These are phyloP conservation scores for Jaapia argillacea DNA, from an alignment of 768 basidiomycete genomes.

Conservation along the genomic window DNA sequence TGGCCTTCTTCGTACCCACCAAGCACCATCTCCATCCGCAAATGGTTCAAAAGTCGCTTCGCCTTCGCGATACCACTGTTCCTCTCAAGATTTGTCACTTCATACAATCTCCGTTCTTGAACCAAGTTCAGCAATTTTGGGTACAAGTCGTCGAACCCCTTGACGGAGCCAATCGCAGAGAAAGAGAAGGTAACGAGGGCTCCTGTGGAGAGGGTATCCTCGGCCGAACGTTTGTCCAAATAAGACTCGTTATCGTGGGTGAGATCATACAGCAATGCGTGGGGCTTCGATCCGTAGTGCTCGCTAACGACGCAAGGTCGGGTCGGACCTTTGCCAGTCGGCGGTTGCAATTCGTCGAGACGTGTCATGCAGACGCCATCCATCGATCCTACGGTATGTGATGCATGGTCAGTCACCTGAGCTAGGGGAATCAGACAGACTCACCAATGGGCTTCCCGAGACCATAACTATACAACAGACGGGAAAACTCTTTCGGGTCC, in stretches of 20 bases:
- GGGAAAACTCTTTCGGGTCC: constrained; percentile 85
- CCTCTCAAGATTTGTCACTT: constrained; percentile 42
- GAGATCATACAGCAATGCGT: constrained; percentile 89
- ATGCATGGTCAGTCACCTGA: neutral
- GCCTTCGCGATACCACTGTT: constrained; percentile 25
- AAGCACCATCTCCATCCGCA: constrained; percentile 91
- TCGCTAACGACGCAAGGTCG: constrained; percentile 68
- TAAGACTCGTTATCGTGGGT: constrained; percentile 98
- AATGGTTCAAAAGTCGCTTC: constrained; percentile 67
- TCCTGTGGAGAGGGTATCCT: constrained; percentile 91
- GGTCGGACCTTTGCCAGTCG: constrained; percentile 72
- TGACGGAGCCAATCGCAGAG: constrained; percentile 86
- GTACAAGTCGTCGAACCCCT: constrained; percentile 96
- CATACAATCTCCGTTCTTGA: constrained; percentile 71
- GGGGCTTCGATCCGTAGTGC: constrained; percentile 79
- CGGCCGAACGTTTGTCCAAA: constrained; percentile 81
- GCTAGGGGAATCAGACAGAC: constrained; percentile 18
- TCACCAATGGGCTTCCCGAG: constrained; percentile 87
- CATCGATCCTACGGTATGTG: constrained; percentile 66
- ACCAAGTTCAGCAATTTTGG: constrained; percentile 92
- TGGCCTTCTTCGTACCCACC: constrained; percentile 85
- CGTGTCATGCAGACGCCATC: constrained; percentile 77
- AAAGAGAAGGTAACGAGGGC: constrained; percentile 87
- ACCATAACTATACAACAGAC: constrained; percentile 82
- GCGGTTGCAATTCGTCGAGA: constrained; percentile 67